Percentiles rank a stretch among this genome's conserved stretches.
phyloP scores from a whole-genome alignment of 2,329 filamentous ascomycete species.

The Chaetomium sp. region DNA sequence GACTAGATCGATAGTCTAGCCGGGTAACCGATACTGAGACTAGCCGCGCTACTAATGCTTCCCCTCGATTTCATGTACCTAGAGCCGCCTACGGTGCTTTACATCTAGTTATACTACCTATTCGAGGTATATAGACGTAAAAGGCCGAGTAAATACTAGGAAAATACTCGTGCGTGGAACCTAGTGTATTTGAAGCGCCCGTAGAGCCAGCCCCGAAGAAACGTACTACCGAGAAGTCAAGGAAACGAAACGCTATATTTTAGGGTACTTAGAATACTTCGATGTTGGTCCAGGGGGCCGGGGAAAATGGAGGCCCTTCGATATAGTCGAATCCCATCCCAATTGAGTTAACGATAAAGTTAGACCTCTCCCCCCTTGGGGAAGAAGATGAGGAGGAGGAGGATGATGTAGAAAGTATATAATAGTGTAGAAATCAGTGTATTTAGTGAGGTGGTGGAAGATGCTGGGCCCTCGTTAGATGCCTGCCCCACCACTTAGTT shows the following conservation, averaged over 20 bases:
- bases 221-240: conserved; percentile 12
- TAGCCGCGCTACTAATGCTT: conserved; percentile 4
- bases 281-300: conserved; percentile 14
- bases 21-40: too few species aligned
- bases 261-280: conserved; percentile 11
- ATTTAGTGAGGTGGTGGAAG: too few species aligned
- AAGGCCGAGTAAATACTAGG: conserved; percentile 7
- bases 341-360: conserved; percentile 12
- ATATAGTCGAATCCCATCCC: conserved; percentile 16
- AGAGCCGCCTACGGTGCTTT: conserved; percentile 10
- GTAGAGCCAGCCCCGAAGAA: conserved; percentile 17
- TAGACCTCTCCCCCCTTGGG: conserved; percentile 1
- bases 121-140: conserved; percentile 21
- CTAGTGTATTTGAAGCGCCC: not conserved
- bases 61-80: conserved; percentile 14
- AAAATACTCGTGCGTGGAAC: conserved; percentile 17
- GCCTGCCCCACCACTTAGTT: too few species aligned
- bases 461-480: too few species aligned
- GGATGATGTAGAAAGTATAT: too few species aligned
- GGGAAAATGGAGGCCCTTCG: conserved; percentile 16
- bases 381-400: not conserved
- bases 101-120: conserved; percentile 22
- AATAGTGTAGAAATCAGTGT: too few species aligned
- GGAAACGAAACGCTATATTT: conserved; percentile 21
- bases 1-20: conserved; percentile 3